Percentiles rank a stretch among this genome's conserved stretches.
These are phyloP conservation scores for Acrodontium crateriforme DNA, from an alignment of 2,329 filamentous ascomycete genomes.

Conservation along the genomic window DNA sequence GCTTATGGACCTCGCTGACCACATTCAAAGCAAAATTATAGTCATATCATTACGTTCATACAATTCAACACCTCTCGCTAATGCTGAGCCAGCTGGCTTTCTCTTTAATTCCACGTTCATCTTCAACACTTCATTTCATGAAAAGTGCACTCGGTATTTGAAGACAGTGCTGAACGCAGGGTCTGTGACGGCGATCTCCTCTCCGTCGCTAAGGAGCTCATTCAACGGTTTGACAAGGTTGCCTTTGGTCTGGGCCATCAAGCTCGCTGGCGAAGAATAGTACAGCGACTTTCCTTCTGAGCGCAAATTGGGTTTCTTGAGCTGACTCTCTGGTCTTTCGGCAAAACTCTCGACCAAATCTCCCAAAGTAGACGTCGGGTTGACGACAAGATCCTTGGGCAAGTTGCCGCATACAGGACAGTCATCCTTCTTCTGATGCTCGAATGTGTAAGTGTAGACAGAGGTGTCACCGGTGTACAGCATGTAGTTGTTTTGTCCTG, in stretches of 20 bases:
- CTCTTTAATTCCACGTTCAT: not conserved
- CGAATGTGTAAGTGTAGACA: constrained; percentile 95
- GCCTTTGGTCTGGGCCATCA: constrained; percentile 71
- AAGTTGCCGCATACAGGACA: constrained; percentile 86
- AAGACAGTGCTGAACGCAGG: constrained; percentile 70
- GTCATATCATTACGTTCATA: no score
- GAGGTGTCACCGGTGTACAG: constrained; percentile 96
- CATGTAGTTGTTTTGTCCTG: constrained; percentile 69
- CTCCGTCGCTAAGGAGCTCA: constrained; percentile 65
- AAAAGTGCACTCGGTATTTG: constrained; percentile 38
- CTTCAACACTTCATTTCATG: not conserved
- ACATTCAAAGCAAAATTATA: no score
- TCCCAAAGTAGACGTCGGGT: constrained; percentile 58
- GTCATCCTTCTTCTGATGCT: constrained; percentile 84
- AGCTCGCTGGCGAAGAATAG: constrained; percentile 66
- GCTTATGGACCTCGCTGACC: no score
- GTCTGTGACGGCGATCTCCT: constrained; percentile 86
- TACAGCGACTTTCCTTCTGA: constrained; percentile 75
- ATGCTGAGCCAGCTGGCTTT: not conserved
- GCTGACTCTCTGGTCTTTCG: constrained; percentile 71
- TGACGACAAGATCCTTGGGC: constrained; percentile 59
- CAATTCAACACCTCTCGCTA: no score
- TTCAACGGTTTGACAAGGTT: constrained; percentile 68
- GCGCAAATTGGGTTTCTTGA: constrained; percentile 84
- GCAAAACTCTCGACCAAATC: constrained; percentile 78